Evolutionary conservation across 306 rosid species (phyloP).

Genomic region (Cicer yamashitae): DNA sequence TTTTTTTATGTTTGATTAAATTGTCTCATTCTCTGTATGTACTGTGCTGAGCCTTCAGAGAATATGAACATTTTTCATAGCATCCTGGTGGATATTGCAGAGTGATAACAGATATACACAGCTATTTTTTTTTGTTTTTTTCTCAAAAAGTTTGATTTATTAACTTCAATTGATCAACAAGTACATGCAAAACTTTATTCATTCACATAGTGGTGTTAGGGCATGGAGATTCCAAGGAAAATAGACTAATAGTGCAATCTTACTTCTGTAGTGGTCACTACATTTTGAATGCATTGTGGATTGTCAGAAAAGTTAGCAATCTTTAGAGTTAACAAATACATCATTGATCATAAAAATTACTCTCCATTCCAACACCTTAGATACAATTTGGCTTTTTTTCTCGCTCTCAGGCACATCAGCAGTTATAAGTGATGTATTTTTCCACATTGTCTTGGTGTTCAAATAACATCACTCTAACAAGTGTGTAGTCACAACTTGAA

Average conservation of each 20-base stretch:
- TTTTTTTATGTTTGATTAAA: background rate
- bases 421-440: slow-evolving; percentile 13
- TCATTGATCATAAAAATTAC: slow-evolving; percentile 30
- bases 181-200: slow-evolving; percentile 46
- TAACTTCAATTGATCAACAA: slow-evolving; percentile 50
- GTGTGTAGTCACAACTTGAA: slow-evolving; percentile 14
- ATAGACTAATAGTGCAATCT: slow-evolving; percentile 24
- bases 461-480: background rate
- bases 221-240: slow-evolving; percentile 46
- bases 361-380: too few species aligned
- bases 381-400: too few species aligned
- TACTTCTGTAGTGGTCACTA: slow-evolving; percentile 24
- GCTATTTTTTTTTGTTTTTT: slow-evolving; percentile 47
- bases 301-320: slow-evolving; percentile 43
- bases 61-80: slow-evolving; percentile 15
- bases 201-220: slow-evolving; percentile 34
- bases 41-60: slow-evolving; percentile 14
- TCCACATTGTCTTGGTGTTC: background rate
- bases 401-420: too few species aligned
- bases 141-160: slow-evolving; percentile 47
- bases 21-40: slow-evolving; percentile 7
- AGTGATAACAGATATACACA: slow-evolving; percentile 36
- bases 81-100: slow-evolving; percentile 33
- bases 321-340: slow-evolving; percentile 33
- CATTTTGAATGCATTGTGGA: slow-evolving; percentile 17